Evolutionary conservation across 208 protist species (phyloP), one percentile per base, ranked within the genome.

Genomic region (Crithidia thermophila): DNA sequence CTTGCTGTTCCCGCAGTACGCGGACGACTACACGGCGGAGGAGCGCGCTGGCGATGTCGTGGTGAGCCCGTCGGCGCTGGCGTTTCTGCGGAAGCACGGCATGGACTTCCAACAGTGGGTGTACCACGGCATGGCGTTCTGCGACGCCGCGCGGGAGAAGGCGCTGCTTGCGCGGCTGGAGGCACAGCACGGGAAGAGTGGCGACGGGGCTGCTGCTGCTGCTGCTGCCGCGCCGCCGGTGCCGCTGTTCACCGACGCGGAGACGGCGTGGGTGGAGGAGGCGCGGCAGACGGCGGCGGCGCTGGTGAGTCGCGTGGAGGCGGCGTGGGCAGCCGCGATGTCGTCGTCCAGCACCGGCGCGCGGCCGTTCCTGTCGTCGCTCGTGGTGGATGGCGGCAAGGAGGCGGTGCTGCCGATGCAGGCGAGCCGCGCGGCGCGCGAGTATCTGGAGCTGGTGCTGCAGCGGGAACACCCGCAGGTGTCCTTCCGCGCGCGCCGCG

Each of bases 41-140:
- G 73, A 75, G 40, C 43, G 65, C 5, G 55, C 53, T 10, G 53
- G 59, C 27, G 85, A 90, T 39, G 77, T 91, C 7, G 79, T 83
- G 46, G 43, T 90, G 59, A 92, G 72, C 50, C 79, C 84, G 28
- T 85, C 79, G 5, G 76, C 85, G 36, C 43, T 94, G 25, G 65
- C 80, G 9, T 94, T 94, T 67, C 70, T 91, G 55, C 85, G 85
- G 23, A 62, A 70, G 25, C 79, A 94, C 60, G 80, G 71, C 14
- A 92, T 94, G 88, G 79, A 92, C 72, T 94, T 94, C 61, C 85
- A 94, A 61, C 52, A 57, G 60, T 94, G 88, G 88, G 71, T 94
- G 23, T 89, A 88, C 65, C 40, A 81, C 16, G 85, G 88, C 36
- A 79, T 94, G 50, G 40, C 66, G 1, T 87, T 77, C 59, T 88